Percentiles rank a stretch among this genome's conserved stretches.
Evolutionary conservation across 805 yeast genomes (phyloP).

Genomic region (Metschnikowia kofuensis): DNA sequence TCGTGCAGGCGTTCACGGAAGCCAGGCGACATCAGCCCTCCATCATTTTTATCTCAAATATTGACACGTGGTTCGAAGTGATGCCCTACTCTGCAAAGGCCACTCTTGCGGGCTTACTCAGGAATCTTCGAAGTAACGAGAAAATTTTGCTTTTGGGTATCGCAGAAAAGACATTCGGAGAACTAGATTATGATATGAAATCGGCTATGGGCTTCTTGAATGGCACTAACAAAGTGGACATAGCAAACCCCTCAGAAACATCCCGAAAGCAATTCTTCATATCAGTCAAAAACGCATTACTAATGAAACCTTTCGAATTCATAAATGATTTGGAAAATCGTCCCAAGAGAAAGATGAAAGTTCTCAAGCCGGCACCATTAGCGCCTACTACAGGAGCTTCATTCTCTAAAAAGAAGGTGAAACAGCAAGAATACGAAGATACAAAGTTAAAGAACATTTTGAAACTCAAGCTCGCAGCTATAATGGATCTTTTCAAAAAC

Average conservation of each 20-base stretch:
- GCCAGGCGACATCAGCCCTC: conserved; percentile 89
- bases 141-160: conserved; percentile 71
- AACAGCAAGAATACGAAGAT: conserved; percentile 60
- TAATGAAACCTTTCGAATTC: conserved; percentile 68
- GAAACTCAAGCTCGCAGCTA: conserved; percentile 78
- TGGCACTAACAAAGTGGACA: conserved; percentile 43
- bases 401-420: conserved; percentile 44
- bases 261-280: conserved; percentile 60
- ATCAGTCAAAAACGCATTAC: conserved; percentile 50
- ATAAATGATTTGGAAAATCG: conserved; percentile 58
- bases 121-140: conserved; percentile 69
- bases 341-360: conserved; percentile 47
- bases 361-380: conserved; percentile 32
- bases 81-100: conserved; percentile 68
- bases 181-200: conserved; percentile 46
- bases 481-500: conserved; percentile 85
- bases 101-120: conserved; percentile 65
- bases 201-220: conserved; percentile 56
- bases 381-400: conserved; percentile 26
- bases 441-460: conserved; percentile 79
- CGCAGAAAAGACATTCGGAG: conserved; percentile 47
- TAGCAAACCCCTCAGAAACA: conserved; percentile 39
- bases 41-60: conserved; percentile 76
- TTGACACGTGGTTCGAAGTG: conserved; percentile 71
- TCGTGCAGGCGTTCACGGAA: conserved; percentile 82